Evolutionary conservation across 1,139 yeast species (phyloP).

Genomic region (Hyphopichia khmerensis): DNA sequence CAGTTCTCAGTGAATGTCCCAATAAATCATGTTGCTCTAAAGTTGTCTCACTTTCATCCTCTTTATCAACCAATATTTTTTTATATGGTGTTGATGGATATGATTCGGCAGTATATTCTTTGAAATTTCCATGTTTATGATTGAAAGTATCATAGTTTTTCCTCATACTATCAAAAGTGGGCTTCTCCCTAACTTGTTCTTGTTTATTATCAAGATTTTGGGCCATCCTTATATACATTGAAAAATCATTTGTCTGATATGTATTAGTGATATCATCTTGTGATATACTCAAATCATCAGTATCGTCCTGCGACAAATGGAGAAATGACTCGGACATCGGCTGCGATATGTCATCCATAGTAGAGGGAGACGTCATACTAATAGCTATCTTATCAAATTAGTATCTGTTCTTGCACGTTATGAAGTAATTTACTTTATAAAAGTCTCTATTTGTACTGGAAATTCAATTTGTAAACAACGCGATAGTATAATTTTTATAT

Average conservation of each 20-base stretch:
- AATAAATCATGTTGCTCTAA: background rate
- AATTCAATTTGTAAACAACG: too few species aligned
- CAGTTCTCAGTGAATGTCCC: background rate
- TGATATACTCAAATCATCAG: constrained; percentile 11
- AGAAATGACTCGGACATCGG: constrained; percentile 29
- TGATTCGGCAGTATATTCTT: too few species aligned
- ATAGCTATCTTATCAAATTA: background rate
- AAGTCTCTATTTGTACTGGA: too few species aligned
- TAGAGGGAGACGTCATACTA: constrained; percentile 1
- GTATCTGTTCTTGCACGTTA: too few species aligned
- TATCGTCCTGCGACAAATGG: constrained; percentile 27
- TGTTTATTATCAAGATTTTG: constrained; percentile 5
- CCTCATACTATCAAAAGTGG: constrained; percentile 1
- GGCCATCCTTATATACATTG: constrained; percentile 6
- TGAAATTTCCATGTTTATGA: too few species aligned
- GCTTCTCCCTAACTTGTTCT: background rate
- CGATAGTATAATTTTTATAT: too few species aligned
- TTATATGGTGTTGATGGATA: constrained; percentile 32
- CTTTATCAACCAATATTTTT: background rate
- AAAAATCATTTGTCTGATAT: constrained; percentile 6
- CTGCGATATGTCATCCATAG: constrained; percentile 20
- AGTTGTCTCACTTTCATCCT: background rate
- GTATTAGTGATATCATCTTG: constrained; percentile 11
- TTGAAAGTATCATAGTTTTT: constrained; percentile 1
- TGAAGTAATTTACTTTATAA: too few species aligned